These are phyloP conservation scores for Plasmodium relictum DNA, from an alignment of 169 alveolate genomes.

Conservation along the genomic window DNA sequence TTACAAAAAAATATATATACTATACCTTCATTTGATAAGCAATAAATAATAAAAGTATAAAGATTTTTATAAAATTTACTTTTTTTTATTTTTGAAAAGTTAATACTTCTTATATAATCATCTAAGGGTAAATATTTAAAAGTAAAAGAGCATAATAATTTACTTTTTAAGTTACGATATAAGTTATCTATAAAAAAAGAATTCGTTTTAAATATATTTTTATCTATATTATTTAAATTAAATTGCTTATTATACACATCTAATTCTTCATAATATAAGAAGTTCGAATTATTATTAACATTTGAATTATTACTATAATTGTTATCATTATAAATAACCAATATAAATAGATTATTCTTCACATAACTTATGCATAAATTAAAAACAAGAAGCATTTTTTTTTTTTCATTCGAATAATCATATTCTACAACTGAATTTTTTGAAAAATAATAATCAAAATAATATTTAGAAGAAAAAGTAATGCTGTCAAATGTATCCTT, in stretches of 20 bases:
- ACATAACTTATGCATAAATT: conserved; percentile 20
- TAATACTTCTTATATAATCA: conserved; percentile 33
- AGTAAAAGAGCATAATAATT: conserved; percentile 17
- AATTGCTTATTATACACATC: conserved; percentile 31
- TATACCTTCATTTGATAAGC: conserved; percentile 59
- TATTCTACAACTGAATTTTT: conserved; percentile 29
- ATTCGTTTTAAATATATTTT: conserved; percentile 60
- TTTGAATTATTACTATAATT: neutral
- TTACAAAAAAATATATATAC: conserved; percentile 29
- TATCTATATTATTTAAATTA: conserved; percentile 56
- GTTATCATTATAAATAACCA: conserved; percentile 21
- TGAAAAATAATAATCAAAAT: conserved; percentile 54
- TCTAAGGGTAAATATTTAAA: conserved; percentile 11
- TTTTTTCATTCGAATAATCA: neutral
- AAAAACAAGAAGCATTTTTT: neutral
- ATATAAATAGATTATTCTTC: conserved; percentile 12
- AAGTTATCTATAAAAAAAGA: conserved; percentile 50
- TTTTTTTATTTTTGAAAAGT: conserved; percentile 37
- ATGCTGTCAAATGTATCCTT: conserved; percentile 14
- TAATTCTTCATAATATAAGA: conserved; percentile 29
- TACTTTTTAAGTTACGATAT: conserved; percentile 29
- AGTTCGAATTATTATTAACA: neutral
- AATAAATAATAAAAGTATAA: conserved; percentile 37
- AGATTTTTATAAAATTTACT: neutral
- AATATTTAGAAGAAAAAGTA: conserved; percentile 8